phyloP scores from a whole-genome alignment of 2,329 filamentous ascomycete genomes.

The Ophiostoma fasciatum region DNA sequence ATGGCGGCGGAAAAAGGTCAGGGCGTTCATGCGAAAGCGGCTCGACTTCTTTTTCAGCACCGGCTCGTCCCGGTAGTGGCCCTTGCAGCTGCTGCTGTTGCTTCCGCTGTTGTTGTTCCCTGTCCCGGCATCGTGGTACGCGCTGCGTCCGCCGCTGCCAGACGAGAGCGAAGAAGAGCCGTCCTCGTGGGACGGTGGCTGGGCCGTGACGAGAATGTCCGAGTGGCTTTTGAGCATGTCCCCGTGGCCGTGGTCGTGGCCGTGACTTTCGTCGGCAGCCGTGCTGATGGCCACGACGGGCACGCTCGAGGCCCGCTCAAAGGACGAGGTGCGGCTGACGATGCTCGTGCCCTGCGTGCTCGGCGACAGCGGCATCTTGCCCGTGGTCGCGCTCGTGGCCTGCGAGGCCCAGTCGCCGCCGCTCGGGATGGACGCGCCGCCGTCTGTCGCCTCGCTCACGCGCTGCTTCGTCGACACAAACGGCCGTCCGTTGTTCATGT shows the following conservation, averaged over 20 bases:
- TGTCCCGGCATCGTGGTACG: too few species aligned
- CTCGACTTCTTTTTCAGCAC: conserved; percentile 47
- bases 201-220: conserved; percentile 14
- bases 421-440: conserved; percentile 37
- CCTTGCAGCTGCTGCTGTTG: too few species aligned
- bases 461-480: conserved; percentile 32
- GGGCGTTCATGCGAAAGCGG: conserved; percentile 47
- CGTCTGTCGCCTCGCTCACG: conserved; percentile 47
- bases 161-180: conserved; percentile 19
- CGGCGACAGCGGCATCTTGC: conserved; percentile 49
- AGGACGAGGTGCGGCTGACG: conserved; percentile 43
- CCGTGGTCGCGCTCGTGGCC: conserved; percentile 46
- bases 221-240: too few species aligned
- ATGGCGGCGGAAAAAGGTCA: conserved; percentile 40
- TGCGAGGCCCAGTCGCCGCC: conserved; percentile 48
- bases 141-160: too few species aligned
- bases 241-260: background rate
- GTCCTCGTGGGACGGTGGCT: conserved; percentile 20
- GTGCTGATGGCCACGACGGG: conserved; percentile 19
- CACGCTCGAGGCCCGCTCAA: conserved; percentile 32
- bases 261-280: conserved; percentile 12
- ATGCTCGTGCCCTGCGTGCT: conserved; percentile 53
- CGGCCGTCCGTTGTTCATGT: conserved; percentile 24
- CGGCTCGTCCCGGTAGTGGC: conserved; percentile 23
- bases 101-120: conserved; percentile 28